phyloP scores from a whole-genome alignment of 768 basidiomycete genomes.

The Atractiella rhizophila region DNA sequence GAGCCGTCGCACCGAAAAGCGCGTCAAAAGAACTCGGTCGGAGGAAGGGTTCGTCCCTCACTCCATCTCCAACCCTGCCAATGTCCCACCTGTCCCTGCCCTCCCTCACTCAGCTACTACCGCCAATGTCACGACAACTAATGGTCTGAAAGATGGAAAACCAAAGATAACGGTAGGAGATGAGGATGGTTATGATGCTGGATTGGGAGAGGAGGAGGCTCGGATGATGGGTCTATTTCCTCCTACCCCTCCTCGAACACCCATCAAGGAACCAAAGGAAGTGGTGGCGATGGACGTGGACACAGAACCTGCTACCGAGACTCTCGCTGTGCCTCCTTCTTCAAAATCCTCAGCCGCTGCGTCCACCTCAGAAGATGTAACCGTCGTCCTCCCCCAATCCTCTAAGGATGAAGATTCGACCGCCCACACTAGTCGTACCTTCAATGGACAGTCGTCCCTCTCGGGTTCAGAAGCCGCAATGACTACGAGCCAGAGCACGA shows the following conservation, averaged over 20 bases:
- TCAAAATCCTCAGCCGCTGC: too few relatives aligned
- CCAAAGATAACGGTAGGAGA: not conserved
- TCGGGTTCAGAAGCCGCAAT: not conserved
- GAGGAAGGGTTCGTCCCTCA: conserved; percentile 48
- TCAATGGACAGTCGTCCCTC: not conserved
- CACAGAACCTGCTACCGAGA: too few relatives aligned
- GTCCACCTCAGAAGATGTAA: conserved; percentile 3
- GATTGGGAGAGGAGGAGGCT: not conserved
- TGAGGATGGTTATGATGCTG: not conserved
- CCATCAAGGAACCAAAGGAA: too few relatives aligned
- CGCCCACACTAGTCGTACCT: not conserved
- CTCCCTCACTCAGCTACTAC: not conserved
- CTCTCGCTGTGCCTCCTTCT: too few relatives aligned
- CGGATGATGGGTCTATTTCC: too few relatives aligned
- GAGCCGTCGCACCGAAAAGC: conserved; percentile 59
- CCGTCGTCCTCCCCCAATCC: not conserved
- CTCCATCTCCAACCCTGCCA: not conserved
- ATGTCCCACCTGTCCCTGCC: too few relatives aligned
- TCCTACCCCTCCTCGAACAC: too few relatives aligned
- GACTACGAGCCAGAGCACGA: not conserved
- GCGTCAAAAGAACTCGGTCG: conserved; percentile 63
- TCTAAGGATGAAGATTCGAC: too few relatives aligned
- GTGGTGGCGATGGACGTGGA: too few relatives aligned
- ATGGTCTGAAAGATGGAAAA: not conserved
- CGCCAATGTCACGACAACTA: not conserved